Conservation (phyloP, 345 rosid genomes). For the Acer campestre region DNA sequence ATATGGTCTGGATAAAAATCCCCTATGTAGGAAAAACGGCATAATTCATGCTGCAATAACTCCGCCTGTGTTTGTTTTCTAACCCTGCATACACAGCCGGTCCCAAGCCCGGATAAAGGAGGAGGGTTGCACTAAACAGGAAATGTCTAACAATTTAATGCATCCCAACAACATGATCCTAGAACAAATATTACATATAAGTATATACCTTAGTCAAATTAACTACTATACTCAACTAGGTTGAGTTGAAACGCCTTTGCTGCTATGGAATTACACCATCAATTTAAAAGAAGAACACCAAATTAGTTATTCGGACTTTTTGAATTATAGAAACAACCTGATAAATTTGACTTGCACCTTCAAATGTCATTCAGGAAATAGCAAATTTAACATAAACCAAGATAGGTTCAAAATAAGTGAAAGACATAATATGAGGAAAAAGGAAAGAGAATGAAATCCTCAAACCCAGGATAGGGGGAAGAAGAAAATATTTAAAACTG, state of each 20-base stretch:
- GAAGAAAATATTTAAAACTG: not conserved
- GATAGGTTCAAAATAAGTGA: not conserved
- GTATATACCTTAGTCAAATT: not conserved
- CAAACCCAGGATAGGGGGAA: not conserved
- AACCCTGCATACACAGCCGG: slow-evolving; percentile 26
- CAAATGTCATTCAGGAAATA: not conserved
- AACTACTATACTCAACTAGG: not conserved
- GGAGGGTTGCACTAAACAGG: slow-evolving; percentile 27
- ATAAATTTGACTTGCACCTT: not conserved
- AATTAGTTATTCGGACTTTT: not conserved
- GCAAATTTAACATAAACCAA: not conserved
- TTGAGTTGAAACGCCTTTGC: not conserved
- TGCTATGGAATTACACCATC: not conserved
- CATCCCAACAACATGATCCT: not conserved
- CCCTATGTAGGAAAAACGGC: not conserved
- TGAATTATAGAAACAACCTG: not conserved
- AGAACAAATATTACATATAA: not conserved
- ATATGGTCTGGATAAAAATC: not conserved
- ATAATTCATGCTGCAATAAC: slow-evolving; percentile 23
- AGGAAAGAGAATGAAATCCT: not conserved
- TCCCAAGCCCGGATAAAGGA: slow-evolving; percentile 39
- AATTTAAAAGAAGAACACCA: slow-evolving; percentile 1
- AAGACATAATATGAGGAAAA: not conserved
- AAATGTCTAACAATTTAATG: slow-evolving; percentile 2
- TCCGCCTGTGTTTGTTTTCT: slow-evolving; percentile 27